Evolutionary conservation across 1,284 basidiomycete species (phyloP).

Genomic region (Lignosus rhinocerotis): DNA sequence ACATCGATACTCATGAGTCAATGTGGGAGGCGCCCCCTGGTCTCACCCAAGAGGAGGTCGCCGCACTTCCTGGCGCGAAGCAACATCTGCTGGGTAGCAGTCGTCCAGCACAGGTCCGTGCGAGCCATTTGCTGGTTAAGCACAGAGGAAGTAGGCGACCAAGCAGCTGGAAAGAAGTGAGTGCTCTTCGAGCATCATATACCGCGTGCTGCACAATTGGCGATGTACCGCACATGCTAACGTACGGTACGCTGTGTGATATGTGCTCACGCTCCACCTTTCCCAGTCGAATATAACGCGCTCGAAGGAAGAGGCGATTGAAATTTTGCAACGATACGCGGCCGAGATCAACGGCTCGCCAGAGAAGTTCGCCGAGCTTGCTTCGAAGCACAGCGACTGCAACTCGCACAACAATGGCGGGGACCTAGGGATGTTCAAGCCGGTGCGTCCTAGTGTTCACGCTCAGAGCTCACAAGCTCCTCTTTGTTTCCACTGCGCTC

Average conservation of each 20-base stretch:
- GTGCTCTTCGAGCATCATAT: conserved; percentile 30
- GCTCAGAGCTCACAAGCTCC: neutral
- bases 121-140: conserved; percentile 95
- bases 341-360: conserved; percentile 58
- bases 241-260: neutral
- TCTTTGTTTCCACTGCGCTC: neutral
- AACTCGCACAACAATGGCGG: conserved; percentile 80
- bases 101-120: conserved; percentile 71
- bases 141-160: conserved; percentile 87
- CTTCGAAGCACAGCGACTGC: conserved; percentile 80
- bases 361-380: conserved; percentile 76
- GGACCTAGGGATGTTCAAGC: conserved; percentile 86
- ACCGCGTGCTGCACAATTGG: neutral
- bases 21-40: conserved; percentile 82
- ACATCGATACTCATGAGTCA: conserved; percentile 70
- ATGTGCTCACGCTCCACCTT: neutral
- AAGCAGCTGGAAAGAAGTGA: conserved; percentile 89
- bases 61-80: conserved; percentile 69
- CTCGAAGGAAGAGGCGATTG: conserved; percentile 87
- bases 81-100: conserved; percentile 42
- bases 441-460: conserved; percentile 24
- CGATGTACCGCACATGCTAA: no score
- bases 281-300: conserved; percentile 80
- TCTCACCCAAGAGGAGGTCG: conserved; percentile 64
- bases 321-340: conserved; percentile 69